Percentiles rank a stretch among this genome's conserved stretches.
These are phyloP conservation scores for Tuber melanosporum DNA, from an alignment of 495 filamentous ascomycete genomes.

Conservation along the genomic window DNA sequence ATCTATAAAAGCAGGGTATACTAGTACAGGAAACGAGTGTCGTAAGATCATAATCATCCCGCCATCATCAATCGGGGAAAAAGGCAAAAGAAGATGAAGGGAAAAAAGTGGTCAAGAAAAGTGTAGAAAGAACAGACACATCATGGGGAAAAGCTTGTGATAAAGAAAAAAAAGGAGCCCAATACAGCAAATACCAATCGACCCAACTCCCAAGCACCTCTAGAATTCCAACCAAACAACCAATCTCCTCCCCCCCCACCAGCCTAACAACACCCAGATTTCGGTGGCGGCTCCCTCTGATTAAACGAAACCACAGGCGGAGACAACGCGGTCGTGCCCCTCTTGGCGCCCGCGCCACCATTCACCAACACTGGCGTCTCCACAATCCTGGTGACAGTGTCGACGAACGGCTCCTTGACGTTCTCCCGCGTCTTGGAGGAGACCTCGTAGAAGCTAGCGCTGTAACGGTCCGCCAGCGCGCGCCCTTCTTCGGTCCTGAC, in stretches of 20 bases:
- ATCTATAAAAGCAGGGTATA: slow-evolving; percentile 1
- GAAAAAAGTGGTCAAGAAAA: neutral
- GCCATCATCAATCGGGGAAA: neutral
- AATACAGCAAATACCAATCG: slow-evolving; percentile 16
- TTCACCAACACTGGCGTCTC: slow-evolving; percentile 46
- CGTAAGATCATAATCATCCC: neutral
- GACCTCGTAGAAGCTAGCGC: slow-evolving; percentile 52
- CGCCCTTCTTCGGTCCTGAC: slow-evolving; percentile 51
- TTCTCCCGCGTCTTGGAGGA: slow-evolving; percentile 54
- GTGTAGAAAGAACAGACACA: neutral
- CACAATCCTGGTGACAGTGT: slow-evolving; percentile 52
- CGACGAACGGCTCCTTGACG: slow-evolving; percentile 51
- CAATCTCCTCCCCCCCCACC: slow-evolving; percentile 5
- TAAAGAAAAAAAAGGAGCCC: slow-evolving; percentile 6
- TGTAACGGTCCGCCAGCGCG: slow-evolving; percentile 49
- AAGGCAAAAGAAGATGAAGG: neutral
- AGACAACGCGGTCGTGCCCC: neutral
- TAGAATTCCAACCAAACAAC: slow-evolving; percentile 23
- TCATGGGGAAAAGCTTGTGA: neutral
- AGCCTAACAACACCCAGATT: slow-evolving; percentile 41
- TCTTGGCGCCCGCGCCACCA: slow-evolving; percentile 33
- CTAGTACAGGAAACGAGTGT: slow-evolving; percentile 4
- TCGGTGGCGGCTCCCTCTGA: slow-evolving; percentile 15
- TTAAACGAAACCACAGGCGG: slow-evolving; percentile 13
- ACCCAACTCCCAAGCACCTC: slow-evolving; percentile 12